Conservation (phyloP, 1,139 yeast genomes). For the Nakaseomyces glabratus region DNA sequence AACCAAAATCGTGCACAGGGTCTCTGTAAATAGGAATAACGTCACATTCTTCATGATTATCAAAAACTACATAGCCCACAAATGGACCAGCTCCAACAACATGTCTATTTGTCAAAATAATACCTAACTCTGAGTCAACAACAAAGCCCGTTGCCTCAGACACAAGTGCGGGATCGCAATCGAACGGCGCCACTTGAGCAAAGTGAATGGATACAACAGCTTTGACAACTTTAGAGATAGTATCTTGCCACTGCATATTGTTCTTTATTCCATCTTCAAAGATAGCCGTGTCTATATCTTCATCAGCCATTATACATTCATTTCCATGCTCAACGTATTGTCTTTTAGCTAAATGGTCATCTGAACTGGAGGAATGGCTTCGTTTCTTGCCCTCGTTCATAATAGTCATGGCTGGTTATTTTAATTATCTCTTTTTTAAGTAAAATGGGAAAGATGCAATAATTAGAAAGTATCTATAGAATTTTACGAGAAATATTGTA, state of each 20-base stretch:
- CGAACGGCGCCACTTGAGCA: constrained; percentile 78
- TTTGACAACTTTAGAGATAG: constrained; percentile 74
- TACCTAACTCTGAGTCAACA: constrained; percentile 75
- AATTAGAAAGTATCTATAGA: too few relatives aligned
- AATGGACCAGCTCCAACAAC: constrained; percentile 96
- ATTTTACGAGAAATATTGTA: too few relatives aligned
- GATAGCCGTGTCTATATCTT: constrained; percentile 6
- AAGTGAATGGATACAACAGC: constrained; percentile 87
- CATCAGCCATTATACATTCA: constrained; percentile 8
- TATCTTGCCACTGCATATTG: constrained; percentile 58
- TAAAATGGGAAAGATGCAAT: too few relatives aligned
- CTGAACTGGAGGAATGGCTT: constrained; percentile 1
- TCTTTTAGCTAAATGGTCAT: background rate
- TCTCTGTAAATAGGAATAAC: constrained; percentile 76
- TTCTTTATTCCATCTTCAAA: constrained; percentile 16
- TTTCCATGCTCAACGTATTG: constrained; percentile 4
- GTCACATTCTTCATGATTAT: constrained; percentile 89
- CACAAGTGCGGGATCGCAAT: constrained; percentile 71
- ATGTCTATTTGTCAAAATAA: constrained; percentile 84
- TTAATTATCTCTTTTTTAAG: too few relatives aligned
- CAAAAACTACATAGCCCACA: constrained; percentile 82
- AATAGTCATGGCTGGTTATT: too few relatives aligned
- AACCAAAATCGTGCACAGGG: constrained; percentile 83
- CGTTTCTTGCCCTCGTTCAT: constrained; percentile 6
- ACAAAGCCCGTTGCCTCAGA: constrained; percentile 94